These are phyloP conservation scores for Herpetomonas tarakana DNA, from an alignment of 208 protist species.

Conservation along the genomic window DNA sequence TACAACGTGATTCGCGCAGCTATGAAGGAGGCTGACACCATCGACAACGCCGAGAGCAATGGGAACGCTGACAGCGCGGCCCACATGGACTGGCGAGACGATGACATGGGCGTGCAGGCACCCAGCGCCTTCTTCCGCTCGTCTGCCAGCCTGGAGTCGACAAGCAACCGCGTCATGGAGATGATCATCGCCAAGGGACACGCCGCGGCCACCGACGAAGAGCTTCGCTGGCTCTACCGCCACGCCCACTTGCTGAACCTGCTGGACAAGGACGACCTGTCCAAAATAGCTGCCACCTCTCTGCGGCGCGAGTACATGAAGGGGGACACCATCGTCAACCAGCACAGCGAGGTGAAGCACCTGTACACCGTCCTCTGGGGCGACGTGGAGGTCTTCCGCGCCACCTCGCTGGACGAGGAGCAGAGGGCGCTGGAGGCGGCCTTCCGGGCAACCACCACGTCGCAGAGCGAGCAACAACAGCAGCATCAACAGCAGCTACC, in stretches of 20 bases:
- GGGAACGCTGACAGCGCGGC: slow-evolving; percentile 6
- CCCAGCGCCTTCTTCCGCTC: slow-evolving; percentile 44
- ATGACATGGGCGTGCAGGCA: slow-evolving; percentile 31
- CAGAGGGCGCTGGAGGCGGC: slow-evolving; percentile 22
- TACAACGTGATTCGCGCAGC: slow-evolving; percentile 1
- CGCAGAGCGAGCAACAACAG: slow-evolving; percentile 3
- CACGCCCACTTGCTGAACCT: slow-evolving; percentile 51
- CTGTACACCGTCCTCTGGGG: slow-evolving; percentile 71
- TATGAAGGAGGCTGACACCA: slow-evolving; percentile 1
- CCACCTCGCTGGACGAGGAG: slow-evolving; percentile 24
- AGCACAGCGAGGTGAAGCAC: slow-evolving; percentile 28
- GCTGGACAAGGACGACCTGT: slow-evolving; percentile 40
- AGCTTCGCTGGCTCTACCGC: slow-evolving; percentile 58
- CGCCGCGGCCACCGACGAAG: slow-evolving; percentile 36
- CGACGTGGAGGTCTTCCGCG: slow-evolving; percentile 64
- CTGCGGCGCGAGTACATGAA: slow-evolving; percentile 70
- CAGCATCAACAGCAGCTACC: neutral
- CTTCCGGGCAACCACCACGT: slow-evolving; percentile 23
- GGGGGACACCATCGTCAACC: slow-evolving; percentile 52
- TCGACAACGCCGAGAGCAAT: slow-evolving; percentile 4
- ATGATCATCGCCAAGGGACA: slow-evolving; percentile 36
- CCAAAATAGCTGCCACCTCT: slow-evolving; percentile 25
- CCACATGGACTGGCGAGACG: slow-evolving; percentile 42
- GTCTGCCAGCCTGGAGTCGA: slow-evolving; percentile 16
- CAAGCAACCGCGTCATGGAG: slow-evolving; percentile 52